Evolutionary conservation across 169 alveolate genomes (phyloP), one percentile per base, ranked within the genome.

Genomic region (Cryptosporidium meleagridis): DNA sequence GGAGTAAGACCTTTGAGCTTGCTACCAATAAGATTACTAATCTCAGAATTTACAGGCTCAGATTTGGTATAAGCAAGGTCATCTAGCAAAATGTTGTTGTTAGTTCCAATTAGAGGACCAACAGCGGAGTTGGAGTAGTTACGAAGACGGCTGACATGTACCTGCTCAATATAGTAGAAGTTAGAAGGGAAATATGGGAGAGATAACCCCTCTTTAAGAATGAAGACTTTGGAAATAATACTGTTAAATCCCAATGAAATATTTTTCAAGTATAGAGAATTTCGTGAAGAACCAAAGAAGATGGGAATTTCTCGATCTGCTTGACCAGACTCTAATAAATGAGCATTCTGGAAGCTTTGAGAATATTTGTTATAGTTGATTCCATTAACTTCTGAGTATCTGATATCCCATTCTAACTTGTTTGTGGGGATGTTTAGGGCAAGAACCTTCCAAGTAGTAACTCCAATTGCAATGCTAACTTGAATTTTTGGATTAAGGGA

Each of bases 201-300:
- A 31, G 89, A 59, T 21, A 41, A 23, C 16, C 51, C 75, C 35
- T 59, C 75, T 62, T 48, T 39, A 6, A 80, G 68, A 23, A 62
- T 29, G 33, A 80, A 80, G n/a, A 80, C 89, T 45, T 48, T 80
- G 52, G 89, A 80, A 26, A 80, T 65, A 26, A 62, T 45, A 7
- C 52, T 41, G 44, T 45, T 55, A 26, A 80, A 80, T 23, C 70
- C 75, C 23, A 80, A 10, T 23, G 72, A 21, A 14, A 33, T 18
- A 62, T 44, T 80, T 9, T 39, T 65, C 7, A 80, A 29, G 68
- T 80, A 80, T 18, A 80, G 62, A 21, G 75, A 80, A 53, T 37
- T 59, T 61, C 89, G 69, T 12, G 89, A 62, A 37, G 89, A 65
- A n/a, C 89, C 75, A 62, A 62, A 80, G 55, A 59, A 80, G 8